Percentiles rank a stretch among this genome's conserved stretches.
Evolutionary conservation across 306 rosid species (phyloP).

Genomic region (Vigna mungo): DNA sequence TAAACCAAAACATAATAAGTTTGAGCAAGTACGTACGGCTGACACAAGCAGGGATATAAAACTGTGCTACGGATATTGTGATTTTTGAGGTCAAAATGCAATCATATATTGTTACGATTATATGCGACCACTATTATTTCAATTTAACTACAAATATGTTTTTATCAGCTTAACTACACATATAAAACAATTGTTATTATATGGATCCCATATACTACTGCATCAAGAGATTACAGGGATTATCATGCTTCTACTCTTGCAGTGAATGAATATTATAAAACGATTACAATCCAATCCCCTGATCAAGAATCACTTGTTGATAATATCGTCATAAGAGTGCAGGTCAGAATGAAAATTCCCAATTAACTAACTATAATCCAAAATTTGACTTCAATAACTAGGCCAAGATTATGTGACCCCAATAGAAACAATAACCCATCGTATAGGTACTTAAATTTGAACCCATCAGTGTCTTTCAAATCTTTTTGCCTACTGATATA

Average conservation of each 20-base stretch:
- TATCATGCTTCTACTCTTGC: neutral
- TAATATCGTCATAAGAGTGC: neutral
- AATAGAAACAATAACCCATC: conserved; percentile 3
- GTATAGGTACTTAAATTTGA: conserved; percentile 8
- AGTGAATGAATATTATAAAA: conserved; percentile 17
- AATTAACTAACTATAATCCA: neutral
- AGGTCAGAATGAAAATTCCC: neutral
- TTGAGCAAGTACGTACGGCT: neutral
- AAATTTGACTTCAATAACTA: neutral
- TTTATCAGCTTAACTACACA: neutral
- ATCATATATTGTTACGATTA: neutral
- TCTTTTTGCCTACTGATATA: conserved; percentile 5
- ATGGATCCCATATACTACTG: neutral
- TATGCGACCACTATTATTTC: neutral
- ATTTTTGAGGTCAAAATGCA: neutral
- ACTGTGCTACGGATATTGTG: neutral
- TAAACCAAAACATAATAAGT: conserved; percentile 1
- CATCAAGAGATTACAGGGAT: conserved; percentile 36
- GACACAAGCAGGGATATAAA: neutral
- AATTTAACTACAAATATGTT: neutral
- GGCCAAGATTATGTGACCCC: neutral
- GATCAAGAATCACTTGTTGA: neutral
- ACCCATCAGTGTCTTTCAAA: conserved; percentile 2
- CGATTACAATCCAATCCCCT: neutral
- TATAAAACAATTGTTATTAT: conserved; percentile 1